Conservation (phyloP, 192 early-diverging fungal species). For the Coemansia sp. region DNA sequence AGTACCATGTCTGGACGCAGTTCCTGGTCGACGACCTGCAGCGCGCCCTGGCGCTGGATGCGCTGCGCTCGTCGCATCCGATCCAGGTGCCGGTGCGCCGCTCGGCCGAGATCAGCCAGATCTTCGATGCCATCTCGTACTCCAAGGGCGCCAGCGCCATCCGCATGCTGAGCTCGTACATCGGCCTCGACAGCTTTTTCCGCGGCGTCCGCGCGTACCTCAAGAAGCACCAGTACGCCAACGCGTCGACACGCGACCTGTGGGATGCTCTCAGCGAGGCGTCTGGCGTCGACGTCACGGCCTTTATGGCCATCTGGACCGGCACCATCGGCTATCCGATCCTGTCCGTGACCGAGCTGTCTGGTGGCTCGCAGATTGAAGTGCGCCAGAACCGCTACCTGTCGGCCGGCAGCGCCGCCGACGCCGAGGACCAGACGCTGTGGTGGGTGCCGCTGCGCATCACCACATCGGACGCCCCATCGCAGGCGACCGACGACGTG, state of each 20-base stretch:
- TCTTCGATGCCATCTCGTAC: constrained; percentile 85
- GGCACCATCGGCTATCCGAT: constrained; percentile 63
- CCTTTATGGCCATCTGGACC: constrained; percentile 76
- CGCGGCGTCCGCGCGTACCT: constrained; percentile 59
- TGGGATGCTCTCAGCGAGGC: constrained; percentile 65
- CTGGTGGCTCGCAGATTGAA: constrained; percentile 42
- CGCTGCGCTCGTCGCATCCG: constrained; percentile 74
- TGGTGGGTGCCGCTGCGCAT: constrained; percentile 67
- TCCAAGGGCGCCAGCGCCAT: constrained; percentile 78
- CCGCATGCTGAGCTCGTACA: constrained; percentile 69
- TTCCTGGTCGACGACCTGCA: constrained; percentile 65
- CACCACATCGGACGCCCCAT: constrained; percentile 4
- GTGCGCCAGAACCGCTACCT: constrained; percentile 68
- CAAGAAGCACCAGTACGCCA: constrained; percentile 63
- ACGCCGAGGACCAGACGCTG: constrained; percentile 58
- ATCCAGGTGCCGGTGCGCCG: constrained; percentile 71
- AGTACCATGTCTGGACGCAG: constrained; percentile 71
- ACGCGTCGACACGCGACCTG: constrained; percentile 71
- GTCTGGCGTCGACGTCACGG: constrained; percentile 61
- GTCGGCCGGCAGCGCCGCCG: constrained; percentile 53
- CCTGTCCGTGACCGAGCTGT: constrained; percentile 55
- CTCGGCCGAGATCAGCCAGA: constrained; percentile 71
- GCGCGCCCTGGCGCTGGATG: constrained; percentile 66
- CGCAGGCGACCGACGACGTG: neutral
- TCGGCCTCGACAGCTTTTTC: constrained; percentile 53